These are phyloP conservation scores for Cercospora sp. DNA, from an alignment of 2,329 filamentous ascomycete genomes.

Conservation along the genomic window DNA sequence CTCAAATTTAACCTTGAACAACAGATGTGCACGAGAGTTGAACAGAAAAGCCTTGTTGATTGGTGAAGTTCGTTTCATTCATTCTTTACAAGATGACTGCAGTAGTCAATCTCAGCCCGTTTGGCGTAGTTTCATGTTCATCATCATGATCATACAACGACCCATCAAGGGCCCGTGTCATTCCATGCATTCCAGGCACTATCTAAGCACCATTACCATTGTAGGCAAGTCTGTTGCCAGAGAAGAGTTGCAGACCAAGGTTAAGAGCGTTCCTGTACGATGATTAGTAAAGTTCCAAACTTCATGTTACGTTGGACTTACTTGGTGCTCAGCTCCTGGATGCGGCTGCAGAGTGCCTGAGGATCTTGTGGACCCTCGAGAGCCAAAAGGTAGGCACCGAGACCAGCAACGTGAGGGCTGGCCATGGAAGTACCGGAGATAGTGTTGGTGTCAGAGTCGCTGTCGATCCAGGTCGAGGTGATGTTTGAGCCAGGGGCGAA, in stretches of 20 bases:
- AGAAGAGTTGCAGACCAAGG: constrained; percentile 11
- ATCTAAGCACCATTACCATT: constrained; percentile 47
- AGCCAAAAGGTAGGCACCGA: constrained; percentile 68
- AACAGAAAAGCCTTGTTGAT: not conserved
- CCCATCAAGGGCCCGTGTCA: not conserved
- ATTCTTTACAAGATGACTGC: constrained; percentile 4
- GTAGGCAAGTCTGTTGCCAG: constrained; percentile 48
- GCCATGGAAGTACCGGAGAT: constrained; percentile 66
- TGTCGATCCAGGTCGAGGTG: constrained; percentile 51
- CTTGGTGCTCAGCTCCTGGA: constrained; percentile 47
- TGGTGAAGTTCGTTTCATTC: not conserved
- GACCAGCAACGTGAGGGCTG: constrained; percentile 65
- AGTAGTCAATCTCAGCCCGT: constrained; percentile 1
- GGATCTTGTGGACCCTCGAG: constrained; percentile 49
- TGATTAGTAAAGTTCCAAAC: constrained; percentile 42
- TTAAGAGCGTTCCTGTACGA: constrained; percentile 4
- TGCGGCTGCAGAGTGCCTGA: constrained; percentile 47
- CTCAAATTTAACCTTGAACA: not conserved
- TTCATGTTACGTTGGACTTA: constrained; percentile 35
- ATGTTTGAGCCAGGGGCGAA: constrained; percentile 49
- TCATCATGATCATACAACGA: constrained; percentile 10
- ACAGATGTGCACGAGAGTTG: not conserved
- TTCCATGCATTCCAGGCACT: not conserved
- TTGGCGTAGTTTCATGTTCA: not conserved
- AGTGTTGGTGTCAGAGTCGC: constrained; percentile 46